These are phyloP conservation scores for Aspergillus conjunctus DNA, from an alignment of 495 filamentous ascomycete species.

Conservation along the genomic window DNA sequence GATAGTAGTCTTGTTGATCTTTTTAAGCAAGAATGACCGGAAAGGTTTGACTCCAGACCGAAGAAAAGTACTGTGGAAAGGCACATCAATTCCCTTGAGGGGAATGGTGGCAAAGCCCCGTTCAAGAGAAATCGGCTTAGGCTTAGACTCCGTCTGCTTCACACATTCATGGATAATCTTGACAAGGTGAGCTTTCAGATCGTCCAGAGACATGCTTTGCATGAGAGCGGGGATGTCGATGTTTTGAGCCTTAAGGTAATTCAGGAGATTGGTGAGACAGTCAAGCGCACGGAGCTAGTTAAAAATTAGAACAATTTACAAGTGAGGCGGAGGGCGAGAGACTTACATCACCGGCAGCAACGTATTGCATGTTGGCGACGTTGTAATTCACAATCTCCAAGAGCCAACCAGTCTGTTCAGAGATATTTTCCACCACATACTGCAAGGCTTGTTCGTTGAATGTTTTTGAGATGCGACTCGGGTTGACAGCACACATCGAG, in stretches of 20 bases:
- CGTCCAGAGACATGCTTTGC: slow-evolving; percentile 77
- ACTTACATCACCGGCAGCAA: slow-evolving; percentile 84
- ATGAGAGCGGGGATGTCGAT: slow-evolving; percentile 94
- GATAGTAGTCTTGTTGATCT: slow-evolving; percentile 98
- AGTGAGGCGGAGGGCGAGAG: background rate
- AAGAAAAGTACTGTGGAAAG: slow-evolving; percentile 98
- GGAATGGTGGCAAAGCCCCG: slow-evolving; percentile 97
- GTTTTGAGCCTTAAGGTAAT: slow-evolving; percentile 93
- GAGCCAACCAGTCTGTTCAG: slow-evolving; percentile 90
- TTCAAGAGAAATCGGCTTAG: slow-evolving; percentile 81
- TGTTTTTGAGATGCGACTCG: slow-evolving; percentile 92
- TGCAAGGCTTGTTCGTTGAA: slow-evolving; percentile 97
- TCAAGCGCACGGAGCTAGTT: slow-evolving; percentile 81
- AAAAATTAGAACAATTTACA: slow-evolving; percentile 29
- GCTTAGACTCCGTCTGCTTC: slow-evolving; percentile 82
- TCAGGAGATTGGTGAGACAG: slow-evolving; percentile 86
- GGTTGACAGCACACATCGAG: slow-evolving; percentile 98
- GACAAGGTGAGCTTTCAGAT: slow-evolving; percentile 80
- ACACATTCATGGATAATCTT: slow-evolving; percentile 84
- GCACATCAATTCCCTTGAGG: slow-evolving; percentile 94
- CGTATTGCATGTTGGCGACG: slow-evolving; percentile 97
- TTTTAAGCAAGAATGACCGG: slow-evolving; percentile 95
- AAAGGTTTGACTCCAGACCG: slow-evolving; percentile 98
- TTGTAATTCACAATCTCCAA: slow-evolving; percentile 99
- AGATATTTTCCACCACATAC: slow-evolving; percentile 90